Evolutionary conservation across 306 rosid genomes (phyloP), one percentile per base, ranked within the genome.

Genomic region (Psophocarpus tetragonolobus): DNA sequence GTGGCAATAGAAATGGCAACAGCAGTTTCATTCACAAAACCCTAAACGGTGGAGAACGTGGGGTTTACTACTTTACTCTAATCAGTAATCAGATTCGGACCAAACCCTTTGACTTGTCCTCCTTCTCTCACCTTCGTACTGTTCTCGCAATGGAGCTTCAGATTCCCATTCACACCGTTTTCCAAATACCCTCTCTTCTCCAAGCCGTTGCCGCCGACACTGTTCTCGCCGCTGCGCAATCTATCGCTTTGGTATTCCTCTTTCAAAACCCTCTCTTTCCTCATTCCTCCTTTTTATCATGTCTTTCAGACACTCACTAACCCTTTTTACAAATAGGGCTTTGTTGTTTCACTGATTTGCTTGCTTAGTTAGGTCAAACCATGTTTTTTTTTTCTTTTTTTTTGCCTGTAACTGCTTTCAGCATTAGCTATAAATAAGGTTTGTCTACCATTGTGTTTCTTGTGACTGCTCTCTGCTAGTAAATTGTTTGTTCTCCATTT

Each of bases 21-120:
- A 68, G 68, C 48, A 48, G 54, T 15, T 51, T 73, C 7, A 15
- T 33, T 74, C 68, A 17, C 74, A 85, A 84, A 90, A 81, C 91
- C 96, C 97, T 87, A 82, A 87, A 79, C 86, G 80, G 83, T 86
- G 88, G 77, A 63, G 82, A 81, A 35, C 36, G 44, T 44, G 80
- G 84, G 90, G 82, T 82, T 90, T 83, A 82, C 84, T 60, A 89
- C 81, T 82, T 90, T 83, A 82, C 84, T 60, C 77, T 68, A 63
- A 81, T 71, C 82, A 9, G 68, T 27, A 64, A 84, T 76, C 84
- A 75, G 83, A 78, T 65, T 77, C 69, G 29, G 73, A 50, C 78
- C 62, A 62, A 68, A 68, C 18, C 71, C 77, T 35, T 77, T 78
- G 76, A 78, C 83, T 78, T 74, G 3, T 6, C 57, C 33, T 77